phyloP scores from a whole-genome alignment of 768 basidiomycete species.

The Phylloporus sp. region DNA sequence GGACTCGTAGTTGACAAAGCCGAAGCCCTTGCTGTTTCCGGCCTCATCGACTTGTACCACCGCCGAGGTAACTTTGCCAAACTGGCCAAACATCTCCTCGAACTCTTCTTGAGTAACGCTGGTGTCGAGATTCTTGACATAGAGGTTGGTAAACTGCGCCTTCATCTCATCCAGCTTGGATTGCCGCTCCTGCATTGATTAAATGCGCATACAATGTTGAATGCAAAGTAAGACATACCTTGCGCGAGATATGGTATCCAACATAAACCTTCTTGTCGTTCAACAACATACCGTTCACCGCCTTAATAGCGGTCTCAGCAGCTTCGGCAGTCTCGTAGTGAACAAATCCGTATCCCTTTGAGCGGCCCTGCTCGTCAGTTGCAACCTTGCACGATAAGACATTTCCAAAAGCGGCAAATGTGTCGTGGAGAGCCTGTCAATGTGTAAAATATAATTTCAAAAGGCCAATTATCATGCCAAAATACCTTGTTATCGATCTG shows the following conservation, averaged over 20 bases:
- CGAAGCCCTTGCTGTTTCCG: constrained; percentile 94
- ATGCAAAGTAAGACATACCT: constrained; percentile 43
- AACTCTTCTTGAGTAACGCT: constrained; percentile 87
- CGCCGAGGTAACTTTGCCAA: constrained; percentile 85
- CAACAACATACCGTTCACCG: constrained; percentile 97
- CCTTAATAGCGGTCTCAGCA: constrained; percentile 93
- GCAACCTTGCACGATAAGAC: constrained; percentile 99
- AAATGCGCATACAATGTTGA: background rate
- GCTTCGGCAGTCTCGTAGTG: constrained; percentile 99
- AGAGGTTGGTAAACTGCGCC: constrained; percentile 96
- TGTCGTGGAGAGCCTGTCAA: constrained; percentile 91
- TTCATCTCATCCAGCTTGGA: constrained; percentile 98
- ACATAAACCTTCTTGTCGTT: constrained; percentile 99
- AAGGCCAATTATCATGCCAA: background rate
- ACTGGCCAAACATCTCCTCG: constrained; percentile 67
- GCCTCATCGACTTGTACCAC: constrained; percentile 78
- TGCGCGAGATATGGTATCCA: constrained; percentile 94
- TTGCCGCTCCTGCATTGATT: constrained; percentile 70
- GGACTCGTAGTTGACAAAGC: constrained; percentile 93
- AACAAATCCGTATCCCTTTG: constrained; percentile 97
- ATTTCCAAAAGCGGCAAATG: constrained; percentile 97
- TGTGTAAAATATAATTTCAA: background rate
- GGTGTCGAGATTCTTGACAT: constrained; percentile 92
- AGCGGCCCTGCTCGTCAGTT: constrained; percentile 90
- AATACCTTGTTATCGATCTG: constrained; percentile 92